Evolutionary conservation across 2,329 filamentous ascomycete species (phyloP).

Genomic region (Blastomyces percursus): DNA sequence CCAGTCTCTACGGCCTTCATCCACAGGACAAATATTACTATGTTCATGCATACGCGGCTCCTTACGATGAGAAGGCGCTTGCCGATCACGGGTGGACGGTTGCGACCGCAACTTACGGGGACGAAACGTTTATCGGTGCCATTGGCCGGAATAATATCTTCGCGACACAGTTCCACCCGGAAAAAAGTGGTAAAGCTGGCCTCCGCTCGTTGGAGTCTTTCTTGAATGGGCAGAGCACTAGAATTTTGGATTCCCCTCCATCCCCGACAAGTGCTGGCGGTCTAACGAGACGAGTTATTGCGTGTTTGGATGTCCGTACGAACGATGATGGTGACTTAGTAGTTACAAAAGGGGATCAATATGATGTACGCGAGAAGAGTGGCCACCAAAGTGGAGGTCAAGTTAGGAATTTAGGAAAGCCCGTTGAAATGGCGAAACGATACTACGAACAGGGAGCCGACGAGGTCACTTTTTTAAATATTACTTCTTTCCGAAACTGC

Average conservation of each 20-base stretch:
- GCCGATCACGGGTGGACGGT: constrained; percentile 80
- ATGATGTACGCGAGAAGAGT: constrained; percentile 88
- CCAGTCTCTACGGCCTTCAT: constrained; percentile 64
- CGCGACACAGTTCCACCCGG: constrained; percentile 93
- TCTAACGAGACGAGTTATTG: constrained; percentile 85
- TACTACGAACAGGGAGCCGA: constrained; percentile 97
- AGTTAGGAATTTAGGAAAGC: constrained; percentile 91
- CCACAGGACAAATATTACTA: constrained; percentile 95
- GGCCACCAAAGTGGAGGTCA: constrained; percentile 44
- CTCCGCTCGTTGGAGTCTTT: constrained; percentile 77
- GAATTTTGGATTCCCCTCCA: constrained; percentile 36
- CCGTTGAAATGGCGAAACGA: constrained; percentile 81
- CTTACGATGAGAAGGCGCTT: constrained; percentile 60
- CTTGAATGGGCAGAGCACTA: constrained; percentile 56
- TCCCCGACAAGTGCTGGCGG: constrained; percentile 42
- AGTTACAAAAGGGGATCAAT: constrained; percentile 97
- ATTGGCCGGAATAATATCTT: constrained; percentile 76
- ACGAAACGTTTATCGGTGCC: constrained; percentile 83
- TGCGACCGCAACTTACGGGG: constrained; percentile 79
- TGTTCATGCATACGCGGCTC: constrained; percentile 85
- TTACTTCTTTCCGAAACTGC: constrained; percentile 93
- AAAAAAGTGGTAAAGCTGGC: constrained; percentile 89
- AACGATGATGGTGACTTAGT: constrained; percentile 94
- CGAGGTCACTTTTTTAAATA: constrained; percentile 96
- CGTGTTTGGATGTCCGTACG: constrained; percentile 86